phyloP scores from a whole-genome alignment of 805 yeast species.

The Metschnikowia koreensis region DNA sequence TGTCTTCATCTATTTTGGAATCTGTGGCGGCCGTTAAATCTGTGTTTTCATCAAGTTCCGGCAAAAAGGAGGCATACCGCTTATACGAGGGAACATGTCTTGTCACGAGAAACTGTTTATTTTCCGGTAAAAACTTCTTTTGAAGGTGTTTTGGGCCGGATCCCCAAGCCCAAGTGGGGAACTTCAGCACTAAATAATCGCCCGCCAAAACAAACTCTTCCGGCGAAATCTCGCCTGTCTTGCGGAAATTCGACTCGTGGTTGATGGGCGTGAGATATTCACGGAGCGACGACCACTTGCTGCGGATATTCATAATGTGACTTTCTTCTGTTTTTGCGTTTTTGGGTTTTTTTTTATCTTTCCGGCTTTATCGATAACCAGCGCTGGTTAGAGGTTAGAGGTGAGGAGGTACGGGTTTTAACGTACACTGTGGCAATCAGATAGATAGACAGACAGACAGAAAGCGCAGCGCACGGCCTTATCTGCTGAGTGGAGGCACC shows the following conservation, averaged over 20 bases:
- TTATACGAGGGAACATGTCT: conserved; percentile 84
- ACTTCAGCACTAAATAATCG: conserved; percentile 83
- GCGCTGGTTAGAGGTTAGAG: too few species aligned
- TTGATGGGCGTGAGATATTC: conserved; percentile 92
- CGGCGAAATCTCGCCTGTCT: conserved; percentile 92
- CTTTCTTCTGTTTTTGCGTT: not conserved
- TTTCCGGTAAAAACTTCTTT: conserved; percentile 75
- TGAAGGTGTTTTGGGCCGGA: conserved; percentile 32
- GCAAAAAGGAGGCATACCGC: conserved; percentile 32
- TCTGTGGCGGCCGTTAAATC: not conserved
- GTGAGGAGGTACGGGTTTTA: not conserved
- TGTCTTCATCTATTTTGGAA: not conserved
- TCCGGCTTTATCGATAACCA: too few species aligned
- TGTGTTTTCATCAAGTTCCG: conserved; percentile 19
- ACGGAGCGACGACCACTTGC: conserved; percentile 72
- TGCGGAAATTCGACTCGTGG: conserved; percentile 78
- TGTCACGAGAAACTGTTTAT: conserved; percentile 85
- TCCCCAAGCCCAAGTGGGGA: conserved; percentile 96
- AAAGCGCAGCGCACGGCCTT: too few species aligned
- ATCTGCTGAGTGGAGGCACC: too few species aligned
- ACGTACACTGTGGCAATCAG: conserved; percentile 1
- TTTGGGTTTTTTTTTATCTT: not conserved
- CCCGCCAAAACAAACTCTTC: conserved; percentile 95
- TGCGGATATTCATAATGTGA: conserved; percentile 15
- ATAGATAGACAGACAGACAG: not conserved